These are phyloP conservation scores for Hanseniaspora pseudoguilliermondii DNA, from an alignment of 805 yeast genomes.

Conservation along the genomic window DNA sequence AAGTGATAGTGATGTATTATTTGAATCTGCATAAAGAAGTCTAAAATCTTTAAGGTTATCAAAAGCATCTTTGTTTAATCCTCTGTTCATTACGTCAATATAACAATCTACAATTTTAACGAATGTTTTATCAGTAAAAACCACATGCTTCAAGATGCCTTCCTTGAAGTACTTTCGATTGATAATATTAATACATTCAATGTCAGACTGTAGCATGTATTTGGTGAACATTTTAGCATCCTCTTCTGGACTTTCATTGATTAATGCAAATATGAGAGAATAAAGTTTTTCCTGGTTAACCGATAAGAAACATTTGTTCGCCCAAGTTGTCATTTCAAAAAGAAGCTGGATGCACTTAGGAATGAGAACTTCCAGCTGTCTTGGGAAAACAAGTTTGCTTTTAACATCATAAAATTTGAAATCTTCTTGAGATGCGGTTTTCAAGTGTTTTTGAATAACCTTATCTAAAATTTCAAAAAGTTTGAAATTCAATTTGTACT, in stretches of 20 bases:
- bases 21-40: neutral
- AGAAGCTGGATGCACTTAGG: neutral
- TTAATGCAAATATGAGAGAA: neutral
- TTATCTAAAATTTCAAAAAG: neutral
- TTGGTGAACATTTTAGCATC: neutral
- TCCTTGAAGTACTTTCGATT: neutral
- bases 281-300: neutral
- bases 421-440: neutral
- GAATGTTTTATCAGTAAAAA: neutral
- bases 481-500: neutral
- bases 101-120: neutral
- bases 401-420: neutral
- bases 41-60: neutral
- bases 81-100: neutral
- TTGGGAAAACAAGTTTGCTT: neutral
- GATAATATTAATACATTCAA: neutral
- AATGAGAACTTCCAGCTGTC: neutral
- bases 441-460: neutral
- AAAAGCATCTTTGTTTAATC: neutral
- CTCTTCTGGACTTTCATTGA: neutral
- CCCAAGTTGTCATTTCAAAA: neutral
- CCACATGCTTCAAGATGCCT: neutral
- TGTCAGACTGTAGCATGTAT: neutral
- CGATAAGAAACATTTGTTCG: neutral
- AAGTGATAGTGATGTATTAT: neutral